phyloP scores from a whole-genome alignment of 2,329 filamentous ascomycete species.

The Rutstroemia sp. region DNA sequence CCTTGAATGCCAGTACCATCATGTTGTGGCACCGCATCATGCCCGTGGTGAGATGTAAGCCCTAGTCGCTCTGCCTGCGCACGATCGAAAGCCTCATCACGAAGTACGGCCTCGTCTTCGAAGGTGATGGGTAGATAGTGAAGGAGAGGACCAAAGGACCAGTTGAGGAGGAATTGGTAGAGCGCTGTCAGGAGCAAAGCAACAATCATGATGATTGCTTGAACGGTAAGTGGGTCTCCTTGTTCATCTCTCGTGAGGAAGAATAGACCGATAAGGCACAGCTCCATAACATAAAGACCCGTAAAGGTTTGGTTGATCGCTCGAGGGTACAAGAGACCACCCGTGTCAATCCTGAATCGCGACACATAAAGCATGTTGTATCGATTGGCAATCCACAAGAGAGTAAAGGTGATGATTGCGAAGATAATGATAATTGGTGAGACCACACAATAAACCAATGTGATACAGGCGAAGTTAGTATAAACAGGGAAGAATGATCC shows the following conservation, averaged over 20 bases:
- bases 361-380: conserved; percentile 96
- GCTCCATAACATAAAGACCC: conserved; percentile 89
- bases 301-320: conserved; percentile 96
- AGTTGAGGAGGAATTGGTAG: conserved; percentile 76
- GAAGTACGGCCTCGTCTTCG: conserved; percentile 88
- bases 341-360: conserved; percentile 82
- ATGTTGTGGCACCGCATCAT: conserved; percentile 17
- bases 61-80: conserved; percentile 67
- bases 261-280: conserved; percentile 84
- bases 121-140: conserved; percentile 89
- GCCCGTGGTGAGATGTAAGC: conserved; percentile 46
- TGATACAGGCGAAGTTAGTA: conserved; percentile 93
- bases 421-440: conserved; percentile 88
- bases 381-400: conserved; percentile 93
- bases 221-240: conserved; percentile 51
- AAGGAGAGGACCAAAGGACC: conserved; percentile 77
- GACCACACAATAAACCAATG: conserved; percentile 79
- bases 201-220: conserved; percentile 81
- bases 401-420: conserved; percentile 81
- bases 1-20: conserved; percentile 22
- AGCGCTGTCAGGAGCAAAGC: conserved; percentile 60
- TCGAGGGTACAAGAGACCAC: conserved; percentile 81
- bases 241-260: conserved; percentile 62
- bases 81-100: conserved; percentile 81
- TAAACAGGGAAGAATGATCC: conserved; percentile 93